phyloP scores from a whole-genome alignment of 192 early-diverging fungal genomes.

The Coemansia sp. region DNA sequence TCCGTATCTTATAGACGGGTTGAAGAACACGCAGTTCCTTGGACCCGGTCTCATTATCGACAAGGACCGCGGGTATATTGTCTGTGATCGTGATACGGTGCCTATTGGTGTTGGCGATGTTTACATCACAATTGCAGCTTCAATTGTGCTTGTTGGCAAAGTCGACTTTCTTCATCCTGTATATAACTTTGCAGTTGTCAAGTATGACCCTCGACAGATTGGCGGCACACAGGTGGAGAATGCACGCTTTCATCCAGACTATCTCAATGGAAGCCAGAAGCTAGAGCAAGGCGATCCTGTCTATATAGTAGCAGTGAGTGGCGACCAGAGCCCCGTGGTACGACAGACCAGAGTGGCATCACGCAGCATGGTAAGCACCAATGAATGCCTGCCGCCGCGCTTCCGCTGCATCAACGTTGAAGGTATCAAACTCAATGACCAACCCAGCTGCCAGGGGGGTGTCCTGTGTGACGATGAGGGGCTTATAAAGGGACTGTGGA shows the following conservation, averaged over 20 bases:
- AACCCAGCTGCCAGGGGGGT: slow-evolving; percentile 66
- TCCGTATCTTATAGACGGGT: slow-evolving; percentile 76
- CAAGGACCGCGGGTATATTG: slow-evolving; percentile 69
- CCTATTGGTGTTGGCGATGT: slow-evolving; percentile 86
- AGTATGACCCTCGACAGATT: slow-evolving; percentile 71
- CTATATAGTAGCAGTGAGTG: slow-evolving; percentile 62
- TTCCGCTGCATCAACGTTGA: slow-evolving; percentile 78
- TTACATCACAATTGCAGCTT: slow-evolving; percentile 84
- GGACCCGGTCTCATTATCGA: slow-evolving; percentile 76
- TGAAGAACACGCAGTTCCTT: slow-evolving; percentile 61
- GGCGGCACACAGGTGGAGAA: slow-evolving; percentile 71
- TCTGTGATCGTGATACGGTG: slow-evolving; percentile 85
- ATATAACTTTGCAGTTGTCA: slow-evolving; percentile 83
- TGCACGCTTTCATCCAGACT: slow-evolving; percentile 50
- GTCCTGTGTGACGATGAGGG: slow-evolving; percentile 63
- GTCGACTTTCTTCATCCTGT: slow-evolving; percentile 85
- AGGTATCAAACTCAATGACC: slow-evolving; percentile 70
- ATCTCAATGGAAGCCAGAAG: slow-evolving; percentile 21
- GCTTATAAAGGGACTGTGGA: slow-evolving; percentile 62
- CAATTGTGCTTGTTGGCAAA: slow-evolving; percentile 78
- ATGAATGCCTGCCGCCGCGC: slow-evolving; percentile 69
- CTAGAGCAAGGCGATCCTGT: slow-evolving; percentile 60
- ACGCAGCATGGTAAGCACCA: slow-evolving; percentile 61
- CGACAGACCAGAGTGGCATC: slow-evolving; percentile 43
- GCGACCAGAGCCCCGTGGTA: slow-evolving; percentile 63